A percentile compares a stretch with the other conserved stretches of the same genome.
Evolutionary conservation across 495 filamentous ascomycete species (phyloP).

Genomic region (Lasiosphaeria miniovina): DNA sequence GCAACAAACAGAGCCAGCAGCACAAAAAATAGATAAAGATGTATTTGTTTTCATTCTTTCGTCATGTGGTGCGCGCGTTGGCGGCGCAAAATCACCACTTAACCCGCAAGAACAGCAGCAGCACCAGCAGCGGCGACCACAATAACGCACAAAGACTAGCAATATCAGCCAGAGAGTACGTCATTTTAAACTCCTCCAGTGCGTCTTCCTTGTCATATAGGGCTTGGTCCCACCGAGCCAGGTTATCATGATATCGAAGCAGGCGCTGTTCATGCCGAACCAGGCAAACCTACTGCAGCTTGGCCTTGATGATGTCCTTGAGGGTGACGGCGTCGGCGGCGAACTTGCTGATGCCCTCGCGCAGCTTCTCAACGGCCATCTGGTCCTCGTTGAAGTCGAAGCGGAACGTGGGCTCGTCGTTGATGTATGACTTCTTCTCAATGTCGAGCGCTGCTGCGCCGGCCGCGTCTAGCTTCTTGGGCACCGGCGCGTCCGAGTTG

Average conservation of each 20-base stretch:
- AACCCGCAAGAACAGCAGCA: too few relatives aligned
- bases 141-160: too few relatives aligned
- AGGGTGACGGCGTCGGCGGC: slow-evolving; percentile 92
- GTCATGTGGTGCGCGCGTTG: too few relatives aligned
- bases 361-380: slow-evolving; percentile 98
- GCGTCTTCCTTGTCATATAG: not conserved
- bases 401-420: slow-evolving; percentile 86
- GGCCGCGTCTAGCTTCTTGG: slow-evolving; percentile 85
- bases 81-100: too few relatives aligned
- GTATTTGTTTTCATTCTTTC: not conserved
- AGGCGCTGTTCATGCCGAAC: too few relatives aligned
- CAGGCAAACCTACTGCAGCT: slow-evolving; percentile 53
- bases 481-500: slow-evolving; percentile 73
- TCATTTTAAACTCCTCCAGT: not conserved
- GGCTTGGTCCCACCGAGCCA: too few relatives aligned
- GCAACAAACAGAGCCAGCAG: not conserved
- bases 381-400: slow-evolving; percentile 99
- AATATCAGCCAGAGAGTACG: too few relatives aligned
- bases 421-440: slow-evolving; percentile 84
- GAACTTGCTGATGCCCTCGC: slow-evolving; percentile 98
- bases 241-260: too few relatives aligned
- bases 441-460: slow-evolving; percentile 67
- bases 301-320: slow-evolving; percentile 84
- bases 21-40: not conserved
- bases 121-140: too few relatives aligned